These are phyloP conservation scores for Vararia minispora DNA, from an alignment of 768 basidiomycete genomes.

Conservation along the genomic window DNA sequence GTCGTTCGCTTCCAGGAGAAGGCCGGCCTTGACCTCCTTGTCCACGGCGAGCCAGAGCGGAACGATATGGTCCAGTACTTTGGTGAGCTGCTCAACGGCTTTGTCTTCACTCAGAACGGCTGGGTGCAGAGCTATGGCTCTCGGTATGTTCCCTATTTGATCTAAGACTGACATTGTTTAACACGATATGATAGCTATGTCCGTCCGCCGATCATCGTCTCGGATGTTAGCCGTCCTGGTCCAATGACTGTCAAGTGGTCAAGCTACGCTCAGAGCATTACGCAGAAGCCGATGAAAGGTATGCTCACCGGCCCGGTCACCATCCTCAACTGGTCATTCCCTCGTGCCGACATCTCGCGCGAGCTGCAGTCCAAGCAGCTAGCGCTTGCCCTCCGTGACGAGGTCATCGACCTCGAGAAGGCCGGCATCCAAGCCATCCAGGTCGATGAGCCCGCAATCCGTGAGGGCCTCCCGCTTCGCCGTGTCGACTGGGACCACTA, in stretches of 20 bases:
- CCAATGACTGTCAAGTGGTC: conserved; percentile 98
- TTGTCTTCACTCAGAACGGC: conserved; percentile 96
- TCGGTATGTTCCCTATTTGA: conserved; percentile 40
- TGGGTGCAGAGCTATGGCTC: conserved; percentile 99
- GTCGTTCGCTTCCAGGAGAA: conserved; percentile 97
- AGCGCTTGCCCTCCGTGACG: conserved; percentile 94
- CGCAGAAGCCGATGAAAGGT: conserved; percentile 95
- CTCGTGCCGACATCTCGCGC: conserved; percentile 92
- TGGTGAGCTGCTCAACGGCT: conserved; percentile 88
- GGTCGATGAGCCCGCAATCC: conserved; percentile 99
- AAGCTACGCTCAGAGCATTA: conserved; percentile 90
- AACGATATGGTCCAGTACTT: conserved; percentile 99
- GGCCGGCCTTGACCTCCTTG: conserved; percentile 91
- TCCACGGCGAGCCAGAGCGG: conserved; percentile 97
- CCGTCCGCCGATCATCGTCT: conserved; percentile 96
- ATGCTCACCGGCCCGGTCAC: conserved; percentile 98
- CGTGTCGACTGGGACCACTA: conserved; percentile 94
- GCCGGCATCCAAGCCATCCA: conserved; percentile 97
- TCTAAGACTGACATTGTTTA: conserved; percentile 5
- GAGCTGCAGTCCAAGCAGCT: conserved; percentile 98
- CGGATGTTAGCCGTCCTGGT: conserved; percentile 85
- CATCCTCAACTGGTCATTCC: conserved; percentile 99
- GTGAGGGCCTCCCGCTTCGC: conserved; percentile 97
- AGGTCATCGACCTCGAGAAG: conserved; percentile 93
- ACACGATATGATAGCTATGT: conserved; percentile 53